Percentiles rank a stretch among this genome's conserved stretches.
Evolutionary conservation across 805 yeast species (phyloP).

Genomic region (Wickerhamiella occidentalis): DNA sequence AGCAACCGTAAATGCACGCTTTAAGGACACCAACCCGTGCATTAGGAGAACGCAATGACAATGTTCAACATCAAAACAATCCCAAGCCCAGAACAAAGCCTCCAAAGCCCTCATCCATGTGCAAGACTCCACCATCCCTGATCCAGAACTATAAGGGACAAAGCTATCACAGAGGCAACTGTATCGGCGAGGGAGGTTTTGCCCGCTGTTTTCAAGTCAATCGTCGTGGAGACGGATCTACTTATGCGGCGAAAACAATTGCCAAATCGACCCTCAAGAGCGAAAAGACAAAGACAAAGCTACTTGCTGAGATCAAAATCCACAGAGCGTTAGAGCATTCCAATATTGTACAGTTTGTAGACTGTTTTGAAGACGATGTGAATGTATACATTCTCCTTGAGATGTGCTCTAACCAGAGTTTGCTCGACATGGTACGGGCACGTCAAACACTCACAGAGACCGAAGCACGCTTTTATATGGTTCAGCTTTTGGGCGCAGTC

Average conservation of each 20-base stretch:
- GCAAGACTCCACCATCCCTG: constrained; percentile 93
- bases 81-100: constrained; percentile 44
- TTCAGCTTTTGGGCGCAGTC: constrained; percentile 89
- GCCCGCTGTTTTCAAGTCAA: constrained; percentile 97
- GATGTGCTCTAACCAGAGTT: constrained; percentile 86
- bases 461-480: constrained; percentile 80
- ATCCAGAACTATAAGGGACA: constrained; percentile 78
- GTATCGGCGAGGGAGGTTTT: constrained; percentile 96
- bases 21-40: constrained; percentile 11
- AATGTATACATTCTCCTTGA: constrained; percentile 90
- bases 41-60: constrained; percentile 11
- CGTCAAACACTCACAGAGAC: constrained; percentile 82
- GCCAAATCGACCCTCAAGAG: constrained; percentile 89
- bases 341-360: constrained; percentile 83
- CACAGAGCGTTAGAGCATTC: constrained; percentile 84
- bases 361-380: constrained; percentile 92
- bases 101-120: constrained; percentile 65
- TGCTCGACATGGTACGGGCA: constrained; percentile 80
- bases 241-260: constrained; percentile 93
- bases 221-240: constrained; percentile 59
- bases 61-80: constrained; percentile 6
- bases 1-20: constrained; percentile 7
- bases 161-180: constrained; percentile 80
- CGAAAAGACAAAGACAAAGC: constrained; percentile 67
- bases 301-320: constrained; percentile 86